A percentile compares a stretch with the other conserved stretches of the same genome.
Conservation (phyloP, 2,329 filamentous ascomycete genomes). For the Dothideomycetidae sp. region DNA sequence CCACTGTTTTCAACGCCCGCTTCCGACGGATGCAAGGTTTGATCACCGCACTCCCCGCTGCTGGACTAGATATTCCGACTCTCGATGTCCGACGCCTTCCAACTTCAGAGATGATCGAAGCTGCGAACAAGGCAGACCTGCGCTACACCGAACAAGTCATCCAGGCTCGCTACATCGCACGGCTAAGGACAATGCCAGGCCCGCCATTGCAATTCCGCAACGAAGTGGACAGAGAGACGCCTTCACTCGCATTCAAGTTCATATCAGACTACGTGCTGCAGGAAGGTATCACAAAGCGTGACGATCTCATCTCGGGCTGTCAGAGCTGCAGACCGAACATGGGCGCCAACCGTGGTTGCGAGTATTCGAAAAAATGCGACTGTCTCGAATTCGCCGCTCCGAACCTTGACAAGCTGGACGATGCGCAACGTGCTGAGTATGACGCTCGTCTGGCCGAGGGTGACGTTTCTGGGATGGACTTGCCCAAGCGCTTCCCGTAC, state of each 20-base stretch:
- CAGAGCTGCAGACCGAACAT: constrained; percentile 42
- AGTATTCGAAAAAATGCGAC: constrained; percentile 47
- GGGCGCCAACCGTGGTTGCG: constrained; percentile 42
- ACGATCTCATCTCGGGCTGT: constrained; percentile 55
- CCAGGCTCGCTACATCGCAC: constrained; percentile 24
- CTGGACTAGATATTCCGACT: constrained; percentile 14
- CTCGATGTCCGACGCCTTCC: constrained; percentile 24
- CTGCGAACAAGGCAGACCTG: constrained; percentile 19
- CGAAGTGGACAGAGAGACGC: constrained; percentile 38
- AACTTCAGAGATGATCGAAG: constrained; percentile 23
- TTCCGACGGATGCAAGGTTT: constrained; percentile 25
- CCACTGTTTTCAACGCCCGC: constrained; percentile 28
- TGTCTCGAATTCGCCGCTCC: constrained; percentile 52
- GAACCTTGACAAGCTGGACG: constrained; percentile 24
- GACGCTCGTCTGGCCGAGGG: constrained; percentile 7
- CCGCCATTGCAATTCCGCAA: constrained; percentile 48
- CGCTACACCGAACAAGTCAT: constrained; percentile 24
- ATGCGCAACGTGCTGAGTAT: constrained; percentile 16
- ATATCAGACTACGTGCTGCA: constrained; percentile 48
- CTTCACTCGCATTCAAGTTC: constrained; percentile 53
- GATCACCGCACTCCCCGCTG: constrained; percentile 18
- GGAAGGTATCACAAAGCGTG: constrained; percentile 44
- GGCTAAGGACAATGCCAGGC: constrained; percentile 20
- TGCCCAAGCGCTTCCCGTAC: constrained; percentile 50
- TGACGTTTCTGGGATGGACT: constrained; percentile 18